These are phyloP conservation scores for Neurospora terricola DNA, from an alignment of 495 filamentous ascomycete genomes.

Conservation along the genomic window DNA sequence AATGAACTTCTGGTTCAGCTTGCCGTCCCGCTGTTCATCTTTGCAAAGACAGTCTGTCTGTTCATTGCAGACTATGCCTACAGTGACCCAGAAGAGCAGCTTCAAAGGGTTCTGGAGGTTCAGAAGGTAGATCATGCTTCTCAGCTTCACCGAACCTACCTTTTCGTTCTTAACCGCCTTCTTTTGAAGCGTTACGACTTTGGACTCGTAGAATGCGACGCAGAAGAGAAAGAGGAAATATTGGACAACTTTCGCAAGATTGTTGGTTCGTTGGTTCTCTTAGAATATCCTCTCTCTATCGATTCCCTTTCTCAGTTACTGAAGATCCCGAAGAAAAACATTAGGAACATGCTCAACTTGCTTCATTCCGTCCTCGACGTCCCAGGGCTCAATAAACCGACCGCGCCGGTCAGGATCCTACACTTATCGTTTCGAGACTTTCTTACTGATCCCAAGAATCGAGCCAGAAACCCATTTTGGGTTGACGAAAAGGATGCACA, in stretches of 20 bases:
- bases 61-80: constrained; percentile 21
- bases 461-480: not conserved
- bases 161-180: constrained; percentile 22
- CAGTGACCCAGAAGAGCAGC: constrained; percentile 12
- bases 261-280: constrained; percentile 23
- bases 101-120: constrained; percentile 21
- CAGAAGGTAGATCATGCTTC: constrained; percentile 11
- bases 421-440: not conserved
- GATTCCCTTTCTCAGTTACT: constrained; percentile 6
- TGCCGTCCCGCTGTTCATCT: constrained; percentile 37
- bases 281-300: constrained; percentile 8
- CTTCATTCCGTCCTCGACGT: constrained; percentile 22
- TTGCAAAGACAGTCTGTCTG: constrained; percentile 31
- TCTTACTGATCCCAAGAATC: not conserved
- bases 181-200: constrained; percentile 3
- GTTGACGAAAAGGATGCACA: not conserved
- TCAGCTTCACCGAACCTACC: constrained; percentile 24
- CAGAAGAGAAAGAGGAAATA: not conserved
- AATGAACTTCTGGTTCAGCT: constrained; percentile 25
- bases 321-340: constrained; percentile 1
- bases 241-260: constrained; percentile 5
- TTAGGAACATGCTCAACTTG: constrained; percentile 11
- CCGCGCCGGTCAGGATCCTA: not conserved
- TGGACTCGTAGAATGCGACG: not conserved
- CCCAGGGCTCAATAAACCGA: not conserved